Base-by-base conservation (phyloP, 768 basidiomycete species). In the Leucosporidium creatinivorum region DNA sequence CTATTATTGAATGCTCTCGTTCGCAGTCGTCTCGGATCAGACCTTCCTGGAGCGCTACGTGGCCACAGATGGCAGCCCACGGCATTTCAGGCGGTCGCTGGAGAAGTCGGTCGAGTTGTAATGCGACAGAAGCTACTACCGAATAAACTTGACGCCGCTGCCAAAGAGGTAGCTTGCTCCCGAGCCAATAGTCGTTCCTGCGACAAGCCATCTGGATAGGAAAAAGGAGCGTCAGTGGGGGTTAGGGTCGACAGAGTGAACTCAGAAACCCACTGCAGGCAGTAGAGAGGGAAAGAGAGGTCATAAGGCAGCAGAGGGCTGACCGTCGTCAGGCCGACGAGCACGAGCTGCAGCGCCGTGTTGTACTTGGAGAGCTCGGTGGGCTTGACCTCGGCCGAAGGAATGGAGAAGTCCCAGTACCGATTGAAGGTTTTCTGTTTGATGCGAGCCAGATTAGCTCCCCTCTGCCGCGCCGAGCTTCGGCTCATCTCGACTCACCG, bases 351-450 rank as follows among this genome's bases (percentile, higher is more conserved):
- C 8, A 97, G 83, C 10, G 87, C 87, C 0, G 94, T 99, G 77
- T 99, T 99, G 68, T 91, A 82, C 90, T 96, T 98, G 82, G 91
- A 94, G 60, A 99, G 93, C n/a, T 79, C 79, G 17, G 96, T 98
- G 0, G 94, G 94, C 36, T 85, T 85, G 18, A 98, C 92, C 78
- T 96, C 93, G 1, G 92, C 94, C 1, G 93, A 94, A 2, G 96
- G 92, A 60, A 96, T 85, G 15, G 89, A 89, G 69, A 96, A 91
- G 77, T 97, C 90, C 90, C 93, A 99, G 79, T 98, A 99, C 44
- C 96, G 85, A 30, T 80, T 77, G 76, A 91, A 88, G 0, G 93
- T 96, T 91, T 91, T 90, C 89, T 93, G 77, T 8, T 48, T 1
- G 48, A n/a, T 17, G 8, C 26, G 18, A 55, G 47, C 54, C 52